These are phyloP conservation scores for Chalciporus sp. DNA, from an alignment of 1,284 basidiomycete genomes.

Conservation along the genomic window DNA sequence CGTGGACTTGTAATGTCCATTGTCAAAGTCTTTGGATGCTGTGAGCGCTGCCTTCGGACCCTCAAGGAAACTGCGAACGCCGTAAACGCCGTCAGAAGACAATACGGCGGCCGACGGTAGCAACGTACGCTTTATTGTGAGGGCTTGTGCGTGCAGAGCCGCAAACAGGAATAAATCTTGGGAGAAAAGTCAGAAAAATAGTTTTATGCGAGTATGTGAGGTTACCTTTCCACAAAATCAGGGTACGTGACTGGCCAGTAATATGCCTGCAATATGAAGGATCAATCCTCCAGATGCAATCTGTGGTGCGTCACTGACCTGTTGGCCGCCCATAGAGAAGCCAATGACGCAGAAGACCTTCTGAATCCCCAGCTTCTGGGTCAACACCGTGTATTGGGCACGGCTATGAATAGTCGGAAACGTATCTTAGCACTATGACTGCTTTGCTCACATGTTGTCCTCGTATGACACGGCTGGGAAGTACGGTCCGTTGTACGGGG, in stretches of 20 bases:
- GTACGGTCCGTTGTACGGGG: constrained; percentile 50
- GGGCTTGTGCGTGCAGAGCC: constrained; percentile 63
- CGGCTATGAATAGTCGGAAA: constrained; percentile 38
- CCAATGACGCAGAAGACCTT: constrained; percentile 33
- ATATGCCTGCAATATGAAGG: constrained; percentile 46
- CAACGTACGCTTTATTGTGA: constrained; percentile 58
- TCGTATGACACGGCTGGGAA: constrained; percentile 54
- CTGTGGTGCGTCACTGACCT: constrained; percentile 35
- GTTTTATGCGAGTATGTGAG: background rate
- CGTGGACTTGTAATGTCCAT: constrained; percentile 51
- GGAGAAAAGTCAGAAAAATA: constrained; percentile 4
- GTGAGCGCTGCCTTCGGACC: constrained; percentile 58
- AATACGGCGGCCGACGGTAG: background rate
- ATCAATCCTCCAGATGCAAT: background rate
- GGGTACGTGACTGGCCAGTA: constrained; percentile 64
- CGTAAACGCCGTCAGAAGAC: background rate
- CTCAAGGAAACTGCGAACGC: constrained; percentile 54
- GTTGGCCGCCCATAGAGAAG: constrained; percentile 63
- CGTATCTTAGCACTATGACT: background rate
- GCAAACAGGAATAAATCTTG: constrained; percentile 54
- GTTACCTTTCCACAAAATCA: constrained; percentile 54
- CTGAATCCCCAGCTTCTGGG: constrained; percentile 48
- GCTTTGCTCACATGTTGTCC: constrained; percentile 54
- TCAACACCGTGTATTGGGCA: constrained; percentile 58
- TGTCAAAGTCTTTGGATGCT: constrained; percentile 59